Conservation (phyloP, 2,329 filamentous ascomycete genomes). For the Fusarium virguliforme region DNA sequence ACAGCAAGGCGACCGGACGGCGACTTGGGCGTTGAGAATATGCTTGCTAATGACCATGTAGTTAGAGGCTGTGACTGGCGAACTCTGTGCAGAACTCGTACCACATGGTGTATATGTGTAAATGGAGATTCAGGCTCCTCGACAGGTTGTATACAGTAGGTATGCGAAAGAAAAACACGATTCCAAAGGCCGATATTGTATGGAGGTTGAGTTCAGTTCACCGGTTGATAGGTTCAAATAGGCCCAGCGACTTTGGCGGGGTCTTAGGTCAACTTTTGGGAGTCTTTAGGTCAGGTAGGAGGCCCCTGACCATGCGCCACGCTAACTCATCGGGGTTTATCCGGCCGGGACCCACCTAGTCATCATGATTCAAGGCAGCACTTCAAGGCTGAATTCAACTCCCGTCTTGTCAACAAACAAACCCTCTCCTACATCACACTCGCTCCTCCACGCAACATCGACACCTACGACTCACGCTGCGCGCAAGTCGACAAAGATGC, state of each 20-base stretch:
- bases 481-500: slow-evolving; percentile 65
- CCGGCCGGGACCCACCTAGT: slow-evolving; percentile 32
- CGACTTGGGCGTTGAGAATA: slow-evolving; percentile 96
- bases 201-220: not conserved
- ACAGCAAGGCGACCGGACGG: slow-evolving; percentile 97
- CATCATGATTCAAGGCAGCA: slow-evolving; percentile 30
- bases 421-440: slow-evolving; percentile 8
- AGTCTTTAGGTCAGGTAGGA: not conserved
- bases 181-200: not conserved
- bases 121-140: not conserved
- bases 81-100: slow-evolving; percentile 43
- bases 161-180: not conserved
- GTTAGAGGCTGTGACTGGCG: slow-evolving; percentile 3
- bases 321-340: slow-evolving; percentile 20
- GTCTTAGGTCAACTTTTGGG: slow-evolving; percentile 25
- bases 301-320: slow-evolving; percentile 26
- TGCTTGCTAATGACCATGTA: slow-evolving; percentile 80
- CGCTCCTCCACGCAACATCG: slow-evolving; percentile 23
- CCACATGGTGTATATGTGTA: slow-evolving; percentile 55
- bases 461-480: slow-evolving; percentile 17
- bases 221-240: slow-evolving; percentile 14
- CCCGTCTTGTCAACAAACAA: not conserved
- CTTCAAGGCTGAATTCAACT: slow-evolving; percentile 28
- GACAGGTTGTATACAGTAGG: not conserved
- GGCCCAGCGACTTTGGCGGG: slow-evolving; percentile 38